phyloP scores from a whole-genome alignment of 2,329 filamentous ascomycete species.

The Graphiopsis chlorocephala region DNA sequence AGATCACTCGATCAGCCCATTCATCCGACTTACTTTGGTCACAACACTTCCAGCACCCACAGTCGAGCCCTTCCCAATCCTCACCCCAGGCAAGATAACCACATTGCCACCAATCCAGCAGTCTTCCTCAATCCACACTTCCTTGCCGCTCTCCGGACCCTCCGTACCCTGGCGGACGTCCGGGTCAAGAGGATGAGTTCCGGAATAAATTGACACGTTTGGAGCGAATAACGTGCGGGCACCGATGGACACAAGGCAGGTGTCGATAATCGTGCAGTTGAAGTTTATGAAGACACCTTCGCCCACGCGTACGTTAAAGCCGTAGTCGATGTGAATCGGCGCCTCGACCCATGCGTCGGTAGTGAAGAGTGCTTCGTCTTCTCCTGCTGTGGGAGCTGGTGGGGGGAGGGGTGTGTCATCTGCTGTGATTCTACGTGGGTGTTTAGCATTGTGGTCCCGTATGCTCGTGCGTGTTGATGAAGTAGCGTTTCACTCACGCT shows the following conservation, averaged over 20 bases:
- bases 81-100: constrained; percentile 71
- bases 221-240: constrained; percentile 75
- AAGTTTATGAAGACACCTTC: constrained; percentile 72
- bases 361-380: constrained; percentile 63
- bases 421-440: constrained; percentile 55
- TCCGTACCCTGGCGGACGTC: constrained; percentile 68
- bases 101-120: constrained; percentile 76
- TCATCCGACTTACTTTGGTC: constrained; percentile 56
- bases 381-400: constrained; percentile 53
- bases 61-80: constrained; percentile 69
- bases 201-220: constrained; percentile 72
- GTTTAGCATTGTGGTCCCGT: neutral
- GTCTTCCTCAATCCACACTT: constrained; percentile 75
- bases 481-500: constrained; percentile 56
- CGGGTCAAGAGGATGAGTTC: constrained; percentile 74
- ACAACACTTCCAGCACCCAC: constrained; percentile 82
- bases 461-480: neutral
- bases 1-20: neutral
- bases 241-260: constrained; percentile 70
- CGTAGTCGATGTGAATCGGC: constrained; percentile 72
- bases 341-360: constrained; percentile 67
- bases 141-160: constrained; percentile 71
- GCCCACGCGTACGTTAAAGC: constrained; percentile 69
- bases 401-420: constrained; percentile 65
- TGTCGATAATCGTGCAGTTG: constrained; percentile 74